Percentiles rank a stretch among this genome's conserved stretches.
phyloP scores from a whole-genome alignment of 169 alveolate genomes.

The Theileria equi region DNA sequence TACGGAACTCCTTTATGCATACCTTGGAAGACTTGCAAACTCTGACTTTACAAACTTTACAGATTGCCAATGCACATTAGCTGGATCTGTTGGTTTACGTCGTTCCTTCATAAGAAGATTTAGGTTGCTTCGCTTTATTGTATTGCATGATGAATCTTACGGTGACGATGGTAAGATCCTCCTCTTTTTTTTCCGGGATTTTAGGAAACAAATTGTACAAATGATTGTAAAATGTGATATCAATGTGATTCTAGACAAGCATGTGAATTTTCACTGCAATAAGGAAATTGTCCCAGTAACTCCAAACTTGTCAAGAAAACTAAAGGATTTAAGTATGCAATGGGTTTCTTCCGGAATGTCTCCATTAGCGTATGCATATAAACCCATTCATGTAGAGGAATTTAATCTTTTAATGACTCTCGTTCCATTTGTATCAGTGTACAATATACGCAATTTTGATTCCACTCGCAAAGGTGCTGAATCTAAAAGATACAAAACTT shows the following conservation, averaged over 20 bases:
- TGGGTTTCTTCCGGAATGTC: constrained; percentile 63
- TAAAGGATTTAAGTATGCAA: constrained; percentile 56
- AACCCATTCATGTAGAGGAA: constrained; percentile 56
- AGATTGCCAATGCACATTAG: constrained; percentile 52
- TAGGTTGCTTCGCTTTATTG: constrained; percentile 35
- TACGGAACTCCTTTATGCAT: constrained; percentile 26
- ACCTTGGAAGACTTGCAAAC: constrained; percentile 44
- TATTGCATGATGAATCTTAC: constrained; percentile 31
- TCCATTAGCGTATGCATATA: constrained; percentile 54
- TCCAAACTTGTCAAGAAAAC: constrained; percentile 45
- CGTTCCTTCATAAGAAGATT: constrained; percentile 30
- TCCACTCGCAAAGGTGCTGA: constrained; percentile 16
- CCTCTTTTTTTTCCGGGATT: constrained; percentile 43
- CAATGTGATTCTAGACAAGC: constrained; percentile 35
- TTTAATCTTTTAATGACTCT: constrained; percentile 53
- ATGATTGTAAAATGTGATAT: constrained; percentile 54
- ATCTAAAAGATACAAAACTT: background rate
- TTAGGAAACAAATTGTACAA: constrained; percentile 46
- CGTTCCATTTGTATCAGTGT: constrained; percentile 43
- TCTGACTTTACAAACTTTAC: constrained; percentile 27
- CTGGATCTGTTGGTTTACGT: constrained; percentile 35
- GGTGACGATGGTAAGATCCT: constrained; percentile 49
- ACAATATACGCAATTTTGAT: constrained; percentile 9
- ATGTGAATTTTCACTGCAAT: constrained; percentile 53
- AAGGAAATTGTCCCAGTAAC: constrained; percentile 28